Base-by-base conservation (phyloP, 2,329 filamentous ascomycete genomes). In the Aphanocladium album region DNA sequence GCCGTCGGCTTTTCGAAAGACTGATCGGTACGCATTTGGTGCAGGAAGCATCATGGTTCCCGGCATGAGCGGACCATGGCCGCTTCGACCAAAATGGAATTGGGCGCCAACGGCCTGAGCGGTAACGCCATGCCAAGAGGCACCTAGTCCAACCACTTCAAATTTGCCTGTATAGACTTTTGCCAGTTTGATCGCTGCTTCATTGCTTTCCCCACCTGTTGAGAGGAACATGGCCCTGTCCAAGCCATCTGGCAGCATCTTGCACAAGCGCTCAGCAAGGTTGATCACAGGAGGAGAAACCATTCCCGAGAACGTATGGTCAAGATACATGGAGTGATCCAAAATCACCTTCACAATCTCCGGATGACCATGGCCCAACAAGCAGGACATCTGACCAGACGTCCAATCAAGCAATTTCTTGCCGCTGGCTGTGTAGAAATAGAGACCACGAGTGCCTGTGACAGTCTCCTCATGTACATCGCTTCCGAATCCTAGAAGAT, bases 131-230 rank as follows among this genome's bases (percentile, higher is more conserved):
- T 89, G 85, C 75, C 80, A 89, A 37, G 80, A 83, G 0, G 80
- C 80, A 0, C 77, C 78, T 19, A 88, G 73, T 0, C 77, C 86
- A 5, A 88, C 83, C 55, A 89, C 79, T 67, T 89, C 84, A 65
- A 84, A 88, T 56, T 85, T 87, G 1, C 84, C 83, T 0, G 85
- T 89, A 66, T 80, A 86, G 11, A 80, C 73, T 65, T 89, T 89
- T 3, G 86, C 85, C 64, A 89, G 77, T 60, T 84, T 83, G 61
- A 89, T 85, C 2, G 86, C 86, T 3, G 83, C 84, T 64, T 89
- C 85, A 62, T 79, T 83, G 49, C 75, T 79, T 67, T 87, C 83
- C 2, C 76, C 78, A 1, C 83, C 83, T 0, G 83, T 87, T 55
- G 75, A 82, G 11, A 85, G 73, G 64, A 87, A 86, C 67, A 85